Base-by-base conservation (phyloP, 495 filamentous ascomycete genomes). In the Penicillium bialowiezense region DNA sequence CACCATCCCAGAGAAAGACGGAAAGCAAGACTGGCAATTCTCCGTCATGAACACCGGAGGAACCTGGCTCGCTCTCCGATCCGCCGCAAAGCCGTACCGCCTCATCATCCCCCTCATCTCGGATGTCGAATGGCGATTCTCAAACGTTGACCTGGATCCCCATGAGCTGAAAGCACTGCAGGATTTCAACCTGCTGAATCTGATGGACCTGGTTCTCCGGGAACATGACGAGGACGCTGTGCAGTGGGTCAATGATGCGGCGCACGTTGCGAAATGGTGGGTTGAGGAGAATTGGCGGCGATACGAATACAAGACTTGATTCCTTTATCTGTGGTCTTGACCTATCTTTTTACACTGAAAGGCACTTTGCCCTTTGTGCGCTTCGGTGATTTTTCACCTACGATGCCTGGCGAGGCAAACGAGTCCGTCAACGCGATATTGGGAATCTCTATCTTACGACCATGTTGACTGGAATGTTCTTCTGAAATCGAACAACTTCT, bases 31-130 rank as follows among this genome's bases (percentile, higher is more conserved):
- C 43, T 75, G 70, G 70, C 67, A 73, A 24, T 71, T 72, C 52
- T 65, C 65, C n/a, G 64, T 70, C 35, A 65, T 73, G 45, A 75
- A 75, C 44, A 68, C 69, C 1, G 71, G 71, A 8, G 65, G 64
- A 3, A 64, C 65, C 7, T 59, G 65, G 56, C 46, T 75, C 24
- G 58, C 56, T 52, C 10, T 65, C 38, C 43, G 69, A 54, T 55
- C 64, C 36, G 47, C 62, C 13, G 15, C 51, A 38, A 59, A 62
- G n/a, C 68, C 63, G 3, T 66, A 63, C 18, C 60, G 72, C 8
- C 46, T 75, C 5, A 54, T 75, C 7, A 28, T 72, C 7, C 72
- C 72, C 3, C 56, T 75, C 7, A 63, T 69, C 9, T 60, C 60
- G 15, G 57, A 63, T n/a, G 61, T 67, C 21, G 61, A 63, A 4